These are phyloP conservation scores for Saposhnikovia divaricata DNA, from an alignment of 129 eudicot genomes.

Conservation along the genomic window DNA sequence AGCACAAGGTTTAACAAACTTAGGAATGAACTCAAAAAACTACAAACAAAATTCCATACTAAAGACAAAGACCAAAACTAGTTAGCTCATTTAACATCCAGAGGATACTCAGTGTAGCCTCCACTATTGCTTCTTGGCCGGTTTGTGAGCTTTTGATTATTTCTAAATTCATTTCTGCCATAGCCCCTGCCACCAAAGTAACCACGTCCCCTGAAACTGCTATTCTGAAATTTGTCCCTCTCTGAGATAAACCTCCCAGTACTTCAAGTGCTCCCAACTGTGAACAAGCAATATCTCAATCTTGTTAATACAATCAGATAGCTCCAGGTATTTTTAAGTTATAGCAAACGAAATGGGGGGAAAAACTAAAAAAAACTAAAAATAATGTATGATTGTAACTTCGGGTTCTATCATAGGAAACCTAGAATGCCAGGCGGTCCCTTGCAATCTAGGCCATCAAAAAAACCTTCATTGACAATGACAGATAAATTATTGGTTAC, in stretches of 20 bases:
- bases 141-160: too few species aligned
- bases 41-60: too few species aligned
- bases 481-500: background rate
- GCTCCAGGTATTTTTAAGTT: background rate
- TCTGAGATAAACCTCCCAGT: conserved; percentile 39
- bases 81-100: too few species aligned
- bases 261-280: conserved; percentile 51
- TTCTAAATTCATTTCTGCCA: conserved; percentile 19
- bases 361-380: too few species aligned
- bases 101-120: too few species aligned
- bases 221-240: conserved; percentile 48
- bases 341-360: background rate
- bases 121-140: too few species aligned
- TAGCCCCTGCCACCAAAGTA: conserved; percentile 43
- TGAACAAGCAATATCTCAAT: conserved; percentile 4
- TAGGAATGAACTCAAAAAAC: too few species aligned
- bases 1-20: too few species aligned
- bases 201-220: conserved; percentile 55
- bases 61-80: too few species aligned
- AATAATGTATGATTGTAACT: background rate
- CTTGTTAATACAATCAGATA: background rate
- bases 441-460: background rate
- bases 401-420: background rate
- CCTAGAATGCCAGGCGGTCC: background rate
- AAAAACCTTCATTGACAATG: background rate